Percentiles rank a stretch among this genome's conserved stretches.
These are phyloP conservation scores for Spergularia azorica DNA, from an alignment of 179 eudicot species.

Conservation along the genomic window DNA sequence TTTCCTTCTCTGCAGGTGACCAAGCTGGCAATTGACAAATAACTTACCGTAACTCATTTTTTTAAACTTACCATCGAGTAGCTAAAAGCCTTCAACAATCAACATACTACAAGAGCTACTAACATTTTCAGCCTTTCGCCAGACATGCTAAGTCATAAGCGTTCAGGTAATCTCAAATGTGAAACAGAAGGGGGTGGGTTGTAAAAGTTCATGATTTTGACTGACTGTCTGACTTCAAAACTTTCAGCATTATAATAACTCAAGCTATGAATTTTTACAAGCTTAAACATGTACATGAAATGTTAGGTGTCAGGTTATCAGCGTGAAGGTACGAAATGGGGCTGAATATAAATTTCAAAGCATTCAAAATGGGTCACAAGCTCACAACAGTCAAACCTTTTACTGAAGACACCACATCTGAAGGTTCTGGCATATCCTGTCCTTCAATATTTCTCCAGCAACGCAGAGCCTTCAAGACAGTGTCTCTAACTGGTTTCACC, in stretches of 20 bases:
- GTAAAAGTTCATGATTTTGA: no score
- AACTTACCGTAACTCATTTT: neutral
- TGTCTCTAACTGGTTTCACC: constrained; percentile 95
- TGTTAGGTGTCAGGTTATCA: neutral
- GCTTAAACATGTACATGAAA: neutral
- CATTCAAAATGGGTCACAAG: neutral
- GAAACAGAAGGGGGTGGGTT: no score
- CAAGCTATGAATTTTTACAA: neutral
- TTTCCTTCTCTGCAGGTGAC: neutral
- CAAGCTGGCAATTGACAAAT: neutral
- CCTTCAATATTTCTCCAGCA: constrained; percentile 74
- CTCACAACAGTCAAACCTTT: constrained; percentile 42
- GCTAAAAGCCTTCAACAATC: no score
- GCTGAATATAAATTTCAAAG: neutral
- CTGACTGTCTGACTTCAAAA: neutral
- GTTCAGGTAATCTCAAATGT: no score
- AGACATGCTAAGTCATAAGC: neutral
- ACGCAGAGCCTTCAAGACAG: constrained; percentile 66
- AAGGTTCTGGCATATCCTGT: constrained; percentile 53
- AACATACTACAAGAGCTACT: no score
- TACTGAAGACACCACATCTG: constrained; percentile 60
- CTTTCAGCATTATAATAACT: neutral
- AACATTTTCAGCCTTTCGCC: no score
- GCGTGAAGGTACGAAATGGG: neutral
- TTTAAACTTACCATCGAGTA: no score